Conservation (phyloP, 768 basidiomycete species). For the Boletus tylopilopsis region DNA sequence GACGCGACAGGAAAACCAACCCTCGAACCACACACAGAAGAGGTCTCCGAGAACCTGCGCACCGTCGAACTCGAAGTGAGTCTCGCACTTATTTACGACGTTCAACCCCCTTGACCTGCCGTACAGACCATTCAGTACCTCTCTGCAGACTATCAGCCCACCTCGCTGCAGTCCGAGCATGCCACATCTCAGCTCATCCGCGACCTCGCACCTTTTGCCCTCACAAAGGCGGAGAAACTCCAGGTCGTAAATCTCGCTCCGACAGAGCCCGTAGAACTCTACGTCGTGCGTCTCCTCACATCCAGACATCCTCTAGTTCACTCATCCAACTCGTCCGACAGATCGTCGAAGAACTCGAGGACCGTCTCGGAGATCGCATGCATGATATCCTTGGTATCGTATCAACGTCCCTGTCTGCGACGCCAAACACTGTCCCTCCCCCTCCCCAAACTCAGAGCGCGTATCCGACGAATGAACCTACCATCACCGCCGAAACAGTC, state of each 20-base stretch:
- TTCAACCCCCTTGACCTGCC: background rate
- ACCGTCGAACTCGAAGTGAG: slow-evolving; percentile 76
- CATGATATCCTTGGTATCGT: slow-evolving; percentile 64
- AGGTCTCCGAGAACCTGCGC: slow-evolving; percentile 74
- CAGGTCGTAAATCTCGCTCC: slow-evolving; percentile 91
- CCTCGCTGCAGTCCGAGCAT: slow-evolving; percentile 56
- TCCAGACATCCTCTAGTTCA: background rate
- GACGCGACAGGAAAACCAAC: slow-evolving; percentile 40
- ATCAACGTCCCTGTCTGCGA: slow-evolving; percentile 35
- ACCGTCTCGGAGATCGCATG: slow-evolving; percentile 68
- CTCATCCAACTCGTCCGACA: slow-evolving; percentile 29
- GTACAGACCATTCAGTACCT: slow-evolving; percentile 82
- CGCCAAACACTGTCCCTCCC: background rate
- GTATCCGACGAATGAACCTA: background rate
- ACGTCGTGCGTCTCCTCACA: slow-evolving; percentile 61
- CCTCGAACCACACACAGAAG: slow-evolving; percentile 40
- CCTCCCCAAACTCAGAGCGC: background rate
- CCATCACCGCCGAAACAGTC: slow-evolving; percentile 1
- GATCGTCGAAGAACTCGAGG: slow-evolving; percentile 92
- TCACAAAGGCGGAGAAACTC: slow-evolving; percentile 91
- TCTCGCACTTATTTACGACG: background rate
- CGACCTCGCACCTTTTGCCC: slow-evolving; percentile 57
- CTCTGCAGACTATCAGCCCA: slow-evolving; percentile 69
- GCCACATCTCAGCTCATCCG: slow-evolving; percentile 65
- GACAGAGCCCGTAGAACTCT: slow-evolving; percentile 77